Percentiles rank a stretch among this genome's conserved stretches.
phyloP scores from a whole-genome alignment of 805 yeast species.

The Kazachstania kunashirensis region DNA sequence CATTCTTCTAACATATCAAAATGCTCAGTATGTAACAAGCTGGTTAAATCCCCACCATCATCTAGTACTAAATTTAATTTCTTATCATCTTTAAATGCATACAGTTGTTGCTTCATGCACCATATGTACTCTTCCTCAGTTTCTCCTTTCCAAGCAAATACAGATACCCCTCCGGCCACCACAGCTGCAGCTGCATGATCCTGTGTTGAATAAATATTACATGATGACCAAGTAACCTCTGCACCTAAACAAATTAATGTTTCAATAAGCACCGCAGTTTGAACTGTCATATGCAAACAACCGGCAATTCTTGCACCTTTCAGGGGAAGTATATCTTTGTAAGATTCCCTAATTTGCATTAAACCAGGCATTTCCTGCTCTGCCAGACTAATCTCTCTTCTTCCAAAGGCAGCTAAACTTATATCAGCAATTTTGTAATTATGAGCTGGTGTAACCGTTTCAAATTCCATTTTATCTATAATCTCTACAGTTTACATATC shows the following conservation, averaged over 20 bases:
- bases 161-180: conserved; percentile 98
- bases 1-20: conserved; percentile 94
- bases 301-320: conserved; percentile 98
- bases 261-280: conserved; percentile 97
- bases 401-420: conserved; percentile 98
- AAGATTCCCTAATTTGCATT: conserved; percentile 89
- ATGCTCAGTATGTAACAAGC: conserved; percentile 93
- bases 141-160: conserved; percentile 99
- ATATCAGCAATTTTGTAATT: conserved; percentile 95
- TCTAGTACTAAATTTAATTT: conserved; percentile 94
- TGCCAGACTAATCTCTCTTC: conserved; percentile 97
- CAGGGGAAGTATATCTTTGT: conserved; percentile 86
- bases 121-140: conserved; percentile 98
- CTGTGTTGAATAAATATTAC: conserved; percentile 99
- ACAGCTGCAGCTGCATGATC: conserved; percentile 99
- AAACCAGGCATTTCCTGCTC: conserved; percentile 99
- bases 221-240: conserved; percentile 98
- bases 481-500: not conserved
- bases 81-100: conserved; percentile 91
- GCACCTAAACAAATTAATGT: conserved; percentile 96
- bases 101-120: conserved; percentile 99
- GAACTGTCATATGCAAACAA: conserved; percentile 98
- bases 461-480: not conserved
- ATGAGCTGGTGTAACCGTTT: conserved; percentile 48
- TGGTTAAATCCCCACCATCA: conserved; percentile 98